A percentile compares a stretch with the other conserved stretches of the same genome.
Evolutionary conservation across 2,329 filamentous ascomycete genomes (phyloP).

Genomic region (Bretziella fagacearum): DNA sequence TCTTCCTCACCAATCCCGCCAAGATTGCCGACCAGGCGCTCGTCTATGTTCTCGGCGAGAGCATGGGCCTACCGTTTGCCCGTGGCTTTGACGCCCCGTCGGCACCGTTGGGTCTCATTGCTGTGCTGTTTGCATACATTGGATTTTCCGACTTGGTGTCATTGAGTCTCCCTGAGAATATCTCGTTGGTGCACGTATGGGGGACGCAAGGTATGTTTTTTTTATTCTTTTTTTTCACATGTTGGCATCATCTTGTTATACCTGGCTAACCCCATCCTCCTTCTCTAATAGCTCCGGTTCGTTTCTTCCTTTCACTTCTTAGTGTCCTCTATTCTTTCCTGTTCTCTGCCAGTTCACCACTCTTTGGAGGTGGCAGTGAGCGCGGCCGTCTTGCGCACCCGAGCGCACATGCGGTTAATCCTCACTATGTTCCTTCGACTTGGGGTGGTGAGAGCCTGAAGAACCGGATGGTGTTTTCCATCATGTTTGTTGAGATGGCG

Average conservation of each 20-base stretch:
- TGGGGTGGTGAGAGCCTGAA: slow-evolving; percentile 53
- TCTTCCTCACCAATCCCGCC: slow-evolving; percentile 59
- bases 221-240: slow-evolving; percentile 16
- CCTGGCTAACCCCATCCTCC: not conserved
- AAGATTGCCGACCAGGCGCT: slow-evolving; percentile 62
- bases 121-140: slow-evolving; percentile 45
- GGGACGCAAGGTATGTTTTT: slow-evolving; percentile 41
- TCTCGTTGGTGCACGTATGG: slow-evolving; percentile 47
- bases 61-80: slow-evolving; percentile 57
- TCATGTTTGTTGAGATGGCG: slow-evolving; percentile 67
- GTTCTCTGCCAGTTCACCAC: slow-evolving; percentile 35
- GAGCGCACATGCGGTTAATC: slow-evolving; percentile 21
- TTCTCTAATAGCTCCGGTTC: slow-evolving; percentile 36
- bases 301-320: slow-evolving; percentile 43
- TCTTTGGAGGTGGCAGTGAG: slow-evolving; percentile 24
- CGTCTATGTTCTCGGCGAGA: slow-evolving; percentile 66
- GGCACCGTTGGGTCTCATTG: slow-evolving; percentile 56
- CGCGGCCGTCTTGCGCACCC: slow-evolving; percentile 24
- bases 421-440: slow-evolving; percentile 23
- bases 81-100: slow-evolving; percentile 51
- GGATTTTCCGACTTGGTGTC: slow-evolving; percentile 49
- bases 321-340: slow-evolving; percentile 49
- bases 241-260: not conserved
- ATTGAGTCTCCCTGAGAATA: slow-evolving; percentile 50
- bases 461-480: slow-evolving; percentile 72